phyloP scores from a whole-genome alignment of 1,139 yeast species.

The Hyphopichia wangnamkhiaoensis region DNA sequence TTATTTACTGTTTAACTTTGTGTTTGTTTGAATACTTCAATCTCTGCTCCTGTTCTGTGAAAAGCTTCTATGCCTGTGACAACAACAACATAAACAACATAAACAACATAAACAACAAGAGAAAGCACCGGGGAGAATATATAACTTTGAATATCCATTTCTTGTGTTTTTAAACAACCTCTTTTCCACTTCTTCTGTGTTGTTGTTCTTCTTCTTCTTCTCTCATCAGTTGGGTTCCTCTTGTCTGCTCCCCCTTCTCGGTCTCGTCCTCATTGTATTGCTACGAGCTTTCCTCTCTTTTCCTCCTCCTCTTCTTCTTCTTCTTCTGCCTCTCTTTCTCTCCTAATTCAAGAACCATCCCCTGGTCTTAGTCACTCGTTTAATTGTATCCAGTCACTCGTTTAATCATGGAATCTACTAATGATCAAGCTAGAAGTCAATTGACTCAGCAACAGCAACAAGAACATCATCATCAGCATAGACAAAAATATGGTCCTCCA shows the following conservation, averaged over 20 bases:
- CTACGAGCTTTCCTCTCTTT: neutral
- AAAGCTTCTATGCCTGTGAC: too few relatives aligned
- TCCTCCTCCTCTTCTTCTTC: neutral
- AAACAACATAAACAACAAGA: too few relatives aligned
- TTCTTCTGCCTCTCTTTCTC: neutral
- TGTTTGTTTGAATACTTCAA: too few relatives aligned
- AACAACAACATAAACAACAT: too few relatives aligned
- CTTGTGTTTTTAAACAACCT: neutral
- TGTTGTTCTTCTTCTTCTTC: neutral
- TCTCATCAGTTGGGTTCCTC: constrained; percentile 1
- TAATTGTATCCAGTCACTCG: too few relatives aligned
- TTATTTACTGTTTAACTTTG: too few relatives aligned
- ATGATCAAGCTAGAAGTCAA: neutral
- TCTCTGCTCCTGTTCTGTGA: too few relatives aligned
- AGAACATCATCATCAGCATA: constrained; percentile 1
- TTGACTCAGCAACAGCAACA: neutral
- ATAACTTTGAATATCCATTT: too few relatives aligned
- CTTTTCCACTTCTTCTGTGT: neutral
- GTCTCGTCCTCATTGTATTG: neutral
- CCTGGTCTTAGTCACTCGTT: neutral
- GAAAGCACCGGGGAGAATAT: too few relatives aligned
- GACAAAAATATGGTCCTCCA: constrained; percentile 46
- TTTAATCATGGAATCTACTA: neutral
- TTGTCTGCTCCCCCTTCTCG: neutral
- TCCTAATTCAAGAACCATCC: neutral